Percentiles rank a stretch among this genome's conserved stretches.
Evolutionary conservation across 1,139 yeast species (phyloP).

Genomic region (Tardiomyces digboiensis): DNA sequence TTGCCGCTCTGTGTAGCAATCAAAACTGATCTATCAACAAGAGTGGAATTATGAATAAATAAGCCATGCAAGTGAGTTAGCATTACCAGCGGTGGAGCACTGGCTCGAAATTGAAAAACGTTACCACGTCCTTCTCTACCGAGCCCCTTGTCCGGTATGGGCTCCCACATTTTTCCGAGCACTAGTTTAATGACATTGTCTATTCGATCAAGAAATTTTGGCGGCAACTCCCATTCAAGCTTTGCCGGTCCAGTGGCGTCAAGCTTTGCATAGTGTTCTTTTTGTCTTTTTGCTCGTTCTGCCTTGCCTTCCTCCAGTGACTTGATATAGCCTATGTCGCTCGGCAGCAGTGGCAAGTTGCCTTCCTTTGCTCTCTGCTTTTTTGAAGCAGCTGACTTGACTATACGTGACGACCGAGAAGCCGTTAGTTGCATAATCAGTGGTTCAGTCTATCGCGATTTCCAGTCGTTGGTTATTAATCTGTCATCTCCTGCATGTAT

Average conservation of each 20-base stretch:
- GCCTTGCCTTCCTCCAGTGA: conserved; percentile 20
- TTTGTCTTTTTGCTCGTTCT: conserved; percentile 9
- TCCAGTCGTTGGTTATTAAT: too few species aligned
- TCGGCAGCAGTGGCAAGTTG: conserved; percentile 18
- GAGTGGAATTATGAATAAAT: conserved; percentile 32
- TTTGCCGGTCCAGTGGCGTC: conserved; percentile 16
- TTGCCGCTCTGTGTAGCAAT: conserved; percentile 21
- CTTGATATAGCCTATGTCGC: conserved; percentile 18
- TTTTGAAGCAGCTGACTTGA: conserved; percentile 2
- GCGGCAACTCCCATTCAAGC: conserved; percentile 12
- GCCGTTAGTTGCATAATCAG: conserved; percentile 3
- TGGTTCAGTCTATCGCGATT: too few species aligned
- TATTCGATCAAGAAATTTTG: conserved; percentile 9
- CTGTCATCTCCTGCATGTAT: too few species aligned
- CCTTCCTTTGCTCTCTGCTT: background rate
- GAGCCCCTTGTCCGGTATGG: conserved; percentile 23
- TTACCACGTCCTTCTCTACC: conserved; percentile 15
- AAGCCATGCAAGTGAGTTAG: conserved; percentile 35
- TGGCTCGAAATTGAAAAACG: conserved; percentile 16
- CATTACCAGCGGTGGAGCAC: conserved; percentile 31
- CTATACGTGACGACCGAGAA: conserved; percentile 1
- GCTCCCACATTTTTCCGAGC: conserved; percentile 19
- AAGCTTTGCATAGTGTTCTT: conserved; percentile 16
- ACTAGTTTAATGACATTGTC: conserved; percentile 14
- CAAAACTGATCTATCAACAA: conserved; percentile 32